These are phyloP conservation scores for Colletotrichum cereale DNA, from an alignment of 2,329 filamentous ascomycete species.

Conservation along the genomic window DNA sequence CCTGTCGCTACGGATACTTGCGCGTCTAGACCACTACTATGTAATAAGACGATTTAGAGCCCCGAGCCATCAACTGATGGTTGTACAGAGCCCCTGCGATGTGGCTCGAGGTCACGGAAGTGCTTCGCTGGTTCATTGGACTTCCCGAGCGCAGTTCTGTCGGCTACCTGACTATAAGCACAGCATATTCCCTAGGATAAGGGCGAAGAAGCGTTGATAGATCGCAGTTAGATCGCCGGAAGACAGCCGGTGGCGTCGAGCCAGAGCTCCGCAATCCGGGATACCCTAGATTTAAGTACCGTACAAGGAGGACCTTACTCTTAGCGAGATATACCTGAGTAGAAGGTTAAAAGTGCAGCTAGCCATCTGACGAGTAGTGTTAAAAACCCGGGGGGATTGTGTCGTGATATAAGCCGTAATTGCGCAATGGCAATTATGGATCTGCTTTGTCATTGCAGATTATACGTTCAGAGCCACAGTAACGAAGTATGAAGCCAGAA, in stretches of 20 bases:
- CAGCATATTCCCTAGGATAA: background rate
- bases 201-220: fast-evolving
- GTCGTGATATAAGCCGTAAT: too few species aligned
- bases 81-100: too few species aligned
- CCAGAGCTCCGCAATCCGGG: background rate
- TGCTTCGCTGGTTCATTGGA: too few species aligned
- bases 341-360: too few species aligned
- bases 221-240: background rate
- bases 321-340: too few species aligned
- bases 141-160: background rate
- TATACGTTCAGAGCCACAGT: background rate
- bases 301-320: too few species aligned
- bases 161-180: too few species aligned
- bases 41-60: background rate
- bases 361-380: too few species aligned
- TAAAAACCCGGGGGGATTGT: too few species aligned
- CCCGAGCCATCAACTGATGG: background rate
- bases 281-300: too few species aligned
- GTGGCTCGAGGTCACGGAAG: background rate
- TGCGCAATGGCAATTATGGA: too few species aligned
- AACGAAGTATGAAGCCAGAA: background rate
- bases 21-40: background rate
- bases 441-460: too few species aligned
- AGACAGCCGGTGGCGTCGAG: background rate
- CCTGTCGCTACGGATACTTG: background rate